Conservation (phyloP, 2,329 filamentous ascomycete genomes). For the Fusarium brachygibbosum region DNA sequence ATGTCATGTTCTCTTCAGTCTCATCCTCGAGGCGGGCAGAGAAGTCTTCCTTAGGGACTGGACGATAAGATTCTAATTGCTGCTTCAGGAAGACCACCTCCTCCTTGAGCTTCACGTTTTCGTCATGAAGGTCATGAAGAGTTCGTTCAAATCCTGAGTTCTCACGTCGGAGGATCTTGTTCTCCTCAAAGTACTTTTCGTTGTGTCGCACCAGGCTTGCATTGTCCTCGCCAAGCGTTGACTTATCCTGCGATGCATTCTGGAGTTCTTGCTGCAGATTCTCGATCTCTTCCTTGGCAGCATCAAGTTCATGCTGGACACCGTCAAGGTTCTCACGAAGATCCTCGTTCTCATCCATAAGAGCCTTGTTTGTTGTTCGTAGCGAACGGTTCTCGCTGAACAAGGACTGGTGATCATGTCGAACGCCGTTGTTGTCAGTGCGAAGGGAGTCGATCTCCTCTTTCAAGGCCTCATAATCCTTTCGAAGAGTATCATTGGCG, state of each 20-base stretch:
- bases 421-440: conserved; percentile 58
- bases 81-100: conserved; percentile 62
- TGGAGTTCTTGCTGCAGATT: conserved; percentile 56
- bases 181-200: conserved; percentile 67
- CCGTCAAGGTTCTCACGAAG: conserved; percentile 59
- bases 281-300: conserved; percentile 58
- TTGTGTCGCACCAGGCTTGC: conserved; percentile 67
- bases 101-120: conserved; percentile 63
- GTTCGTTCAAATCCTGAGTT: conserved; percentile 64
- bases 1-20: conserved; percentile 69
- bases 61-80: conserved; percentile 60
- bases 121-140: conserved; percentile 60
- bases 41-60: conserved; percentile 55
- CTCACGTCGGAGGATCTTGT: conserved; percentile 63
- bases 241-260: conserved; percentile 59
- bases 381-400: conserved; percentile 62
- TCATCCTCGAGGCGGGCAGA: conserved; percentile 54
- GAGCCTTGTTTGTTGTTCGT: conserved; percentile 56
- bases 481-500: conserved; percentile 57
- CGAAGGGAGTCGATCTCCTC: conserved; percentile 59
- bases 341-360: conserved; percentile 61
- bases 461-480: conserved; percentile 55
- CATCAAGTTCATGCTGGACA: conserved; percentile 59
- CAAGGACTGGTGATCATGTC: conserved; percentile 60
- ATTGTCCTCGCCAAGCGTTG: conserved; percentile 64